Evolutionary conservation across 805 yeast species (phyloP), one percentile per base, ranked within the genome.

Genomic region (Lipomyces oligophaga): DNA sequence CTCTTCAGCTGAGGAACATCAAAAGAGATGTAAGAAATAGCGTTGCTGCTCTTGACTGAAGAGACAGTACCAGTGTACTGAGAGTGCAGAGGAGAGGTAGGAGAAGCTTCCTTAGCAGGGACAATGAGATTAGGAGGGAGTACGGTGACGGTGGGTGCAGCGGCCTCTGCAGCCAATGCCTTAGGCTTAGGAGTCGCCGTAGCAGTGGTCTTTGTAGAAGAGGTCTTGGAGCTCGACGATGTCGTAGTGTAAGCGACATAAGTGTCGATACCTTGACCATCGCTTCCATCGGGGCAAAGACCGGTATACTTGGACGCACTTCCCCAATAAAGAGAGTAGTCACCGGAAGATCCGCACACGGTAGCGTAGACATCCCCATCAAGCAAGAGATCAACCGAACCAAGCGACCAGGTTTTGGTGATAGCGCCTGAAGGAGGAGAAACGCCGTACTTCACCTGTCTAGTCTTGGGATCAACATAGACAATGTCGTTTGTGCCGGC

Each of bases 141-240:
- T 25, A 49, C 15, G 2, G 52, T 22, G 26, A 36, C 47, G 13
- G 51, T 46, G 22, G 54, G 35, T 5, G 21, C 25, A n/a, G 54
- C 46, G 18, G 52, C 50, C 20, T 21, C 32, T 6, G 28, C 27
- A n/a, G 21, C 21, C 38, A 6, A 41, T 33, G 26, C 3, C 13
- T 24, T 16, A 31, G 35, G 11, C 20, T 22, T 21, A 15, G 20
- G 11, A 19, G 37, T 22, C 16, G 30, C n/a, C 16, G 46, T 19
- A 26, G 30, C 45, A 25, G 34, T 24, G 47, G 57, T 27, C 43
- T 60, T 28, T 45, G 60, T 27, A 58, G 63, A 43, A 47, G 56
- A 35, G 63, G 70, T 24, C 68, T 70, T 35, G 55, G 69, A 32
- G 65, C 67, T 47, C 64, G 67, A 34, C 49, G 58, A 24, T 51